Evolutionary conservation across 2,329 filamentous ascomycete species (phyloP).

Genomic region (Cladophialophora bantiana): DNA sequence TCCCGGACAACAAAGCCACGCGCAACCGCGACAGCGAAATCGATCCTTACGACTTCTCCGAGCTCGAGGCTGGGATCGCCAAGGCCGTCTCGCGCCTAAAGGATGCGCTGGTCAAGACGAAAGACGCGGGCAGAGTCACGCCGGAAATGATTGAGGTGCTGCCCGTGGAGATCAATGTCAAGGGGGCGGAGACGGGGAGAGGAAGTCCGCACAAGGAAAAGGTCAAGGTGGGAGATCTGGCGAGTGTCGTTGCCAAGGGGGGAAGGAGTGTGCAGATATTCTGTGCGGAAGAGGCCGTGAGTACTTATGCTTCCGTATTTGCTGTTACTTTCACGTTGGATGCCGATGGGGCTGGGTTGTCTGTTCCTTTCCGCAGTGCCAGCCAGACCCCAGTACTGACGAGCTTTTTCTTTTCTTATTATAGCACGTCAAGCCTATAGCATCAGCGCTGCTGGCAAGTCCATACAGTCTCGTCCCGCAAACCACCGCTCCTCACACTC

Average conservation of each 20-base stretch:
- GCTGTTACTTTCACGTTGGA: neutral
- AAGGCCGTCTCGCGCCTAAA: conserved; percentile 64
- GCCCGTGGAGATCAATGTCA: conserved; percentile 65
- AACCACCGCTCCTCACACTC: conserved; percentile 43
- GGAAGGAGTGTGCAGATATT: conserved; percentile 67
- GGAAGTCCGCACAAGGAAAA: conserved; percentile 44
- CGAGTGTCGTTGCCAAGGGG: conserved; percentile 71
- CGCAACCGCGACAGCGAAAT: conserved; percentile 45
- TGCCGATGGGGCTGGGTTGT: neutral
- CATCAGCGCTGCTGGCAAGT: conserved; percentile 52
- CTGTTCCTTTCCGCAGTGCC: neutral
- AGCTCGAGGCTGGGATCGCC: conserved; percentile 63
- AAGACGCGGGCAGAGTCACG: conserved; percentile 68
- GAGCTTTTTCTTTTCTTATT: neutral
- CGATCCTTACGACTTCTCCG: conserved; percentile 68
- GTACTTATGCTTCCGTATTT: conserved; percentile 40
- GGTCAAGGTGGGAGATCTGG: conserved; percentile 66
- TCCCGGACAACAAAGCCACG: conserved; percentile 56
- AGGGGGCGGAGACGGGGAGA: conserved; percentile 57
- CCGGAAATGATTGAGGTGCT: conserved; percentile 67
- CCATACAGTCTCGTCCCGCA: conserved; percentile 54
- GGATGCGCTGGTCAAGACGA: conserved; percentile 67
- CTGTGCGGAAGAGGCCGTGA: conserved; percentile 69
- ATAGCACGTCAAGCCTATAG: conserved; percentile 55
- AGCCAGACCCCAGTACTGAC: neutral